These are phyloP conservation scores for Yamadazyma nakazawae DNA, from an alignment of 805 yeast genomes.

Conservation along the genomic window DNA sequence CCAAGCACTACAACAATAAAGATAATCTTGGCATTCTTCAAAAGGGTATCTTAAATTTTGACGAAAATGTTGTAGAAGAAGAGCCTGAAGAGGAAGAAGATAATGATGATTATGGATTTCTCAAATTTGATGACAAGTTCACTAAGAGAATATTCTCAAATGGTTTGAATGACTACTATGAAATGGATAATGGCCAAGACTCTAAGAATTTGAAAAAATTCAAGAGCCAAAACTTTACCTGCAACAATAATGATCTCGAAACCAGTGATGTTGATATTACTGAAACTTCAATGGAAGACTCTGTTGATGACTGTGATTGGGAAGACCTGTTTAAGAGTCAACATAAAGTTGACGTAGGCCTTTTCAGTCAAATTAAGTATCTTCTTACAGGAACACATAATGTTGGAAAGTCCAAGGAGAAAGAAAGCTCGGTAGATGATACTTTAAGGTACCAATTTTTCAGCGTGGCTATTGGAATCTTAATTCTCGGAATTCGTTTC, in stretches of 20 bases:
- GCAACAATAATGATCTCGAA: neutral
- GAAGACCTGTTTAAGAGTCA: conserved; percentile 5
- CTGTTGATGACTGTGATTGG: conserved; percentile 12
- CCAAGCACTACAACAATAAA: conserved; percentile 16
- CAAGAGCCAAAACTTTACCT: conserved; percentile 29
- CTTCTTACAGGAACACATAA: conserved; percentile 26
- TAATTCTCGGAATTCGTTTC: conserved; percentile 37
- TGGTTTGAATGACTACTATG: conserved; percentile 26
- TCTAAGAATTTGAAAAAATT: conserved; percentile 28
- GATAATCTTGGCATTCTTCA: conserved; percentile 12
- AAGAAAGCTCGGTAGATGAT: conserved; percentile 35
- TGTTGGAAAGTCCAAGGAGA: conserved; percentile 14
- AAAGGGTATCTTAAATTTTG: conserved; percentile 15
- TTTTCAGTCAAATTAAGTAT: conserved; percentile 34
- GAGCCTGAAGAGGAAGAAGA: conserved; percentile 9
- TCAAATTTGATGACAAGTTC: conserved; percentile 24
- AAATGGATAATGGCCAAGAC: conserved; percentile 13
- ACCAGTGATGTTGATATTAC: conserved; percentile 7
- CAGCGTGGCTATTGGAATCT: conserved; percentile 40
- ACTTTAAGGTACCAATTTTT: conserved; percentile 40
- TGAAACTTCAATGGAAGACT: conserved; percentile 6
- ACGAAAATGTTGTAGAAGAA: conserved; percentile 14
- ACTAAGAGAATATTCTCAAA: conserved; percentile 25
- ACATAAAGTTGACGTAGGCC: conserved; percentile 21
- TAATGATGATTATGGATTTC: conserved; percentile 31